Conservation (phyloP, 805 yeast genomes). For the Clavispora santaluciae region DNA sequence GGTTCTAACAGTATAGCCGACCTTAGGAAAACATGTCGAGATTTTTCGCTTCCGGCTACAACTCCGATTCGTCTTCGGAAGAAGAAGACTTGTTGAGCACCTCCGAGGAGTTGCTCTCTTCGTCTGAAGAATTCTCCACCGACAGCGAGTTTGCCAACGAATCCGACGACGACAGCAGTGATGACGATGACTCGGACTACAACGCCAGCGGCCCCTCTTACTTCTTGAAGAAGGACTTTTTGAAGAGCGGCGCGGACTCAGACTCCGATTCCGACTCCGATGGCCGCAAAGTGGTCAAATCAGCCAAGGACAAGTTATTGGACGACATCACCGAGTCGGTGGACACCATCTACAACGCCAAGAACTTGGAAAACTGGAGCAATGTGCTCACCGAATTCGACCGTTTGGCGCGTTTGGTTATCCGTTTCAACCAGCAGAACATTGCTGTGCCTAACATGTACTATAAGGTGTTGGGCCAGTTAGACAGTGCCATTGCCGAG, state of each 20-base stretch:
- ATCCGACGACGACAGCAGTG: constrained; percentile 18
- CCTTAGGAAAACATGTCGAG: constrained; percentile 62
- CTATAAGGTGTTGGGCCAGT: constrained; percentile 61
- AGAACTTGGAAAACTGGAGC: constrained; percentile 74
- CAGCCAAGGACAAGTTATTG: constrained; percentile 86
- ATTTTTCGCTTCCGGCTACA: constrained; percentile 70
- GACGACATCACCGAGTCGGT: constrained; percentile 75
- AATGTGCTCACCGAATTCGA: constrained; percentile 74
- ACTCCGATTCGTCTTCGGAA: constrained; percentile 50
- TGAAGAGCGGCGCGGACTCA: constrained; percentile 35
- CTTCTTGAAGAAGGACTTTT: constrained; percentile 47
- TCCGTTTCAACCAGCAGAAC: constrained; percentile 73
- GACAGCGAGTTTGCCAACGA: constrained; percentile 51
- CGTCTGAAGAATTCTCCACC: constrained; percentile 38
- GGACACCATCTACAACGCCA: constrained; percentile 64
- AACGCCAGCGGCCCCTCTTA: constrained; percentile 46
- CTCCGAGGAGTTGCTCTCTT: constrained; percentile 54
- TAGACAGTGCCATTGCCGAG: constrained; percentile 63
- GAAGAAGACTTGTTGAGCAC: constrained; percentile 49
- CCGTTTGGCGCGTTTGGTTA: constrained; percentile 59
- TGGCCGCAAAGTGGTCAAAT: constrained; percentile 80
- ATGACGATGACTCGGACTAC: constrained; percentile 33
- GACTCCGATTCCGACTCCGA: constrained; percentile 57
- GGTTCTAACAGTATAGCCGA: constrained; percentile 3
- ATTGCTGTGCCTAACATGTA: constrained; percentile 66